phyloP scores from a whole-genome alignment of 768 basidiomycete genomes.

The Basidioascus undulatus region DNA sequence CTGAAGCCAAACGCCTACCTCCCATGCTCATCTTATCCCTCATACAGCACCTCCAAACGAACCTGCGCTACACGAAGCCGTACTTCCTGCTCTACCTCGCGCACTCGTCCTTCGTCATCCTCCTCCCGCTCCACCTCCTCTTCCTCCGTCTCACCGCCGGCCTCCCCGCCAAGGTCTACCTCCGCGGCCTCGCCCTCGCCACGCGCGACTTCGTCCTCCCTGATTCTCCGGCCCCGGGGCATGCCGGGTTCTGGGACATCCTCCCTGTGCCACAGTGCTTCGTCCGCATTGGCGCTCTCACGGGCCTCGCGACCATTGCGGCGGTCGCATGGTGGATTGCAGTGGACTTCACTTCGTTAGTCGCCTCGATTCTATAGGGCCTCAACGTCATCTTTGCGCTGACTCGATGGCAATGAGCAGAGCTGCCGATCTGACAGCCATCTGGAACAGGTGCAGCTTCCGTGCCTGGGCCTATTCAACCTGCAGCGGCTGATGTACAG shows the following conservation, averaged over 20 bases:
- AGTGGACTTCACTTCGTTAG: constrained; percentile 27
- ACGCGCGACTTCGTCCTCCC: constrained; percentile 5
- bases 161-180: constrained; percentile 26
- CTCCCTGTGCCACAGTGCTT: background rate
- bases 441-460: constrained; percentile 8
- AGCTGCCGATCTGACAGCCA: constrained; percentile 6
- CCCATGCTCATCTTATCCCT: too few relatives aligned
- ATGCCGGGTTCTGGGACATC: background rate
- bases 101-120: constrained; percentile 47
- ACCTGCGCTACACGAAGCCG: constrained; percentile 55
- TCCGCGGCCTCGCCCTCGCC: constrained; percentile 24
- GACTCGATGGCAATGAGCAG: constrained; percentile 4
- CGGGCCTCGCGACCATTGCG: constrained; percentile 37
- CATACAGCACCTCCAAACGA: constrained; percentile 39
- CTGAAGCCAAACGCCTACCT: too few relatives aligned
- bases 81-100: constrained; percentile 58
- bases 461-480: background rate
- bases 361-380: constrained; percentile 7
- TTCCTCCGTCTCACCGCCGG: constrained; percentile 29
- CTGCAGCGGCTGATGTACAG: constrained; percentile 48
- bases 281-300: constrained; percentile 7
- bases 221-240: background rate
- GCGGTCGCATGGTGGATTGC: constrained; percentile 51
- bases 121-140: constrained; percentile 59
- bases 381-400: constrained; percentile 13